phyloP scores from a whole-genome alignment of 2,329 filamentous ascomycete genomes.

The Colletotrichum melonis region DNA sequence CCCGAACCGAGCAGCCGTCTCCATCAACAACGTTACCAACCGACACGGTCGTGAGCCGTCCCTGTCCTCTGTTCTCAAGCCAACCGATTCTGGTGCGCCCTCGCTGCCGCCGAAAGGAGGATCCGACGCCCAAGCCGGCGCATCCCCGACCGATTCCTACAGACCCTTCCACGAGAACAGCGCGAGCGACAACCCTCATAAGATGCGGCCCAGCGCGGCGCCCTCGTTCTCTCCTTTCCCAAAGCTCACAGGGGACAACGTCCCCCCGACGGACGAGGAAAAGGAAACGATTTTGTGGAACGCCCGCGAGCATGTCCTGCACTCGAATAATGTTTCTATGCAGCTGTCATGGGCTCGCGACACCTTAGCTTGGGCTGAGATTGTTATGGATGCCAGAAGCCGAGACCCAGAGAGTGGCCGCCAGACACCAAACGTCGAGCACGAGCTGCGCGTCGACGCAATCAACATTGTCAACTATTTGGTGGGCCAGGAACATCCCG shows the following conservation, averaged over 20 bases:
- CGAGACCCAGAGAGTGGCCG: slow-evolving; percentile 66
- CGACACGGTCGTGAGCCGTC: slow-evolving; percentile 57
- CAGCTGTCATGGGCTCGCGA: slow-evolving; percentile 98
- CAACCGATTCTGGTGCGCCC: slow-evolving; percentile 29
- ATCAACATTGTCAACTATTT: slow-evolving; percentile 93
- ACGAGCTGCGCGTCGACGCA: slow-evolving; percentile 87
- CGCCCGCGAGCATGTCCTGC: slow-evolving; percentile 84
- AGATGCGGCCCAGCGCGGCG: slow-evolving; percentile 61
- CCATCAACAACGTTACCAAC: slow-evolving; percentile 38
- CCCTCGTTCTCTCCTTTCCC: slow-evolving; percentile 95
- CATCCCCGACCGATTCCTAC: slow-evolving; percentile 42
- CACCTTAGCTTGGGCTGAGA: slow-evolving; percentile 88
- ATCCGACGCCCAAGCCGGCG: slow-evolving; percentile 45
- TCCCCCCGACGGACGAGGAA: slow-evolving; percentile 93
- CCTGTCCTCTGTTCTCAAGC: slow-evolving; percentile 52
- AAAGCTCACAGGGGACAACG: slow-evolving; percentile 84
- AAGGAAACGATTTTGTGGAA: slow-evolving; percentile 91
- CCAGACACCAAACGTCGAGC: slow-evolving; percentile 86
- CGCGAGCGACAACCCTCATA: slow-evolving; percentile 37
- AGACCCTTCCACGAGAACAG: slow-evolving; percentile 56
- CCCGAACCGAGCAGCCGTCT: slow-evolving; percentile 46
- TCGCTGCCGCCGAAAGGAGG: slow-evolving; percentile 38
- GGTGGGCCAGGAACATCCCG: slow-evolving; percentile 90
- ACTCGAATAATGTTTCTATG: slow-evolving; percentile 95
- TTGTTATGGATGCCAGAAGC: slow-evolving; percentile 80